Evolutionary conservation across 2,329 filamentous ascomycete genomes (phyloP).

Genomic region (Microcyclosporella mali): DNA sequence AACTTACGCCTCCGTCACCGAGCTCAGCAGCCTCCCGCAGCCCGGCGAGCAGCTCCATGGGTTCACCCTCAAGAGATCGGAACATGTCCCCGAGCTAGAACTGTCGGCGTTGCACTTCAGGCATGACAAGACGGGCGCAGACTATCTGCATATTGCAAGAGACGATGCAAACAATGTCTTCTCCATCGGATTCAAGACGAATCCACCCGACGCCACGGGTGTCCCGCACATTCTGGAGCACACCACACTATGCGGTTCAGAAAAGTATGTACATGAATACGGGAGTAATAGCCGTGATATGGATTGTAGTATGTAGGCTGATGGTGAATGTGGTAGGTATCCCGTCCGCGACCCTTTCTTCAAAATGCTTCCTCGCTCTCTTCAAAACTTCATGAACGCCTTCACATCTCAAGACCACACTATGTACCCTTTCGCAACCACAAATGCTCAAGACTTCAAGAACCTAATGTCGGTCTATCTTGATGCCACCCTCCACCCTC

Average conservation of each 20-base stretch:
- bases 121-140: slow-evolving; percentile 91
- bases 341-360: slow-evolving; percentile 99
- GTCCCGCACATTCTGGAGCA: slow-evolving; percentile 97
- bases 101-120: slow-evolving; percentile 83
- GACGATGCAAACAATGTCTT: slow-evolving; percentile 99
- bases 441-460: slow-evolving; percentile 88
- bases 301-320: slow-evolving; percentile 19
- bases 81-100: slow-evolving; percentile 90
- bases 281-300: no score
- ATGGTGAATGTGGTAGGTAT: slow-evolving; percentile 55
- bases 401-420: slow-evolving; percentile 96
- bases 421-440: slow-evolving; percentile 95
- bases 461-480: slow-evolving; percentile 96
- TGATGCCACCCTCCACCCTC: slow-evolving; percentile 83
- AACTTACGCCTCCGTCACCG: slow-evolving; percentile 61
- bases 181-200: slow-evolving; percentile 98
- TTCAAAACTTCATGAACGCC: slow-evolving; percentile 99
- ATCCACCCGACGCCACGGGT: slow-evolving; percentile 91
- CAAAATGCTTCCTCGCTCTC: slow-evolving; percentile 95
- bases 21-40: slow-evolving; percentile 67
- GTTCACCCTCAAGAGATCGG: slow-evolving; percentile 81
- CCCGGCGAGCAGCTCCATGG: slow-evolving; percentile 84
- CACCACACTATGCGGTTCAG: slow-evolving; percentile 89
- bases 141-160: slow-evolving; percentile 90
- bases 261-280: slow-evolving; percentile 57